Evolutionary conservation across 1,139 yeast species (phyloP).

Genomic region (Pichia sp.): DNA sequence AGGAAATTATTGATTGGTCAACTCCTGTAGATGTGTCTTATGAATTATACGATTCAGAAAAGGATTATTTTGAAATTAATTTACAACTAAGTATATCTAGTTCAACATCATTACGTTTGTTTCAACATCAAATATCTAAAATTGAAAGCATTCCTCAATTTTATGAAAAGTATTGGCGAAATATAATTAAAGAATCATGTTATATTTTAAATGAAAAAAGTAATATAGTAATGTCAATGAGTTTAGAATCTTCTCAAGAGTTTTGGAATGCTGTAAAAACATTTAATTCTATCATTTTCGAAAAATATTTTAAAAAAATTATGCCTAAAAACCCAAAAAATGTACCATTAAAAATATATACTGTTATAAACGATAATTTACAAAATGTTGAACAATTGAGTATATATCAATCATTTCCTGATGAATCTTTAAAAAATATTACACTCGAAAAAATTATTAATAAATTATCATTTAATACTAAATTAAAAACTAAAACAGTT

Average conservation of each 20-base stretch:
- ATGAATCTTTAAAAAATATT: not conserved
- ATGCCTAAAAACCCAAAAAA: constrained; percentile 32
- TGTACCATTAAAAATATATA: constrained; percentile 21
- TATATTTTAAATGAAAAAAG: constrained; percentile 68
- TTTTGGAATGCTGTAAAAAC: constrained; percentile 51
- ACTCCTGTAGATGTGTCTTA: constrained; percentile 2
- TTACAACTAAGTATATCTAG: not conserved
- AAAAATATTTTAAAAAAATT: constrained; percentile 35
- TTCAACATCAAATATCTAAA: constrained; percentile 4
- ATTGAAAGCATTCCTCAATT: constrained; percentile 16
- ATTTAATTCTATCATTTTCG: constrained; percentile 32
- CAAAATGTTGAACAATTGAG: not conserved
- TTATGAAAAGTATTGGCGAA: constrained; percentile 55
- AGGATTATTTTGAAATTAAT: constrained; percentile 1
- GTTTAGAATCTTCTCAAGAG: constrained; percentile 50
- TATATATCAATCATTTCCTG: not conserved
- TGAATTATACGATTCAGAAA: not conserved
- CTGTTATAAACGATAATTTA: not conserved
- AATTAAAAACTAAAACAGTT: not conserved
- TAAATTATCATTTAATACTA: not conserved
- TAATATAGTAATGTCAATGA: constrained; percentile 66
- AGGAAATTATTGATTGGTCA: constrained; percentile 2
- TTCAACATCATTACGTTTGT: not conserved
- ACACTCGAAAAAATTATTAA: not conserved
- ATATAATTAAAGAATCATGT: constrained; percentile 75